phyloP scores from a whole-genome alignment of 495 filamentous ascomycete species.

The Amniculicola lignicola region DNA sequence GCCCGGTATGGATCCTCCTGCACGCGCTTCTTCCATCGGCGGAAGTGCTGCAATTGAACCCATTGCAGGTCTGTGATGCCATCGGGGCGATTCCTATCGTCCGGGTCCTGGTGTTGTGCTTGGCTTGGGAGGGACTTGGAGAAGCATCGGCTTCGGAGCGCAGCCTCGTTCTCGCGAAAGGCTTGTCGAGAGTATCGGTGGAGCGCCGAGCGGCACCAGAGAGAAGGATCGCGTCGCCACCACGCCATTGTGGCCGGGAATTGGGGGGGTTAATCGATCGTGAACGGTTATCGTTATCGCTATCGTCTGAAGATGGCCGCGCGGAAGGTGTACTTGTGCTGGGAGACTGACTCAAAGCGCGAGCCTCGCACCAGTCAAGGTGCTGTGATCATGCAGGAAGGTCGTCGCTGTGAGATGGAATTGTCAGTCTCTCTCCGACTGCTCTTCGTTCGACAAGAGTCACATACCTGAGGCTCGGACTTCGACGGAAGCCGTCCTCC shows the following conservation, averaged over 20 bases:
- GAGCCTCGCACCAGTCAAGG: not conserved
- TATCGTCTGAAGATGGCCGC: not conserved
- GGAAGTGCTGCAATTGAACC: conserved; percentile 8
- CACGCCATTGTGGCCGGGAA: conserved; percentile 2
- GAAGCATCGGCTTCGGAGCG: conserved; percentile 19
- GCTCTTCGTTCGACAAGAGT: too few species aligned
- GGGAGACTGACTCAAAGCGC: not conserved
- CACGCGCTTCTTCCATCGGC: conserved; percentile 7
- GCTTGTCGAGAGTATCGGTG: conserved; percentile 7
- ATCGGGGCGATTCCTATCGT: not conserved
- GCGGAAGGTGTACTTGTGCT: not conserved
- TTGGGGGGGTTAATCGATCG: not conserved
- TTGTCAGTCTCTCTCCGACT: too few species aligned
- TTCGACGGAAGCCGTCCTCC: too few species aligned
- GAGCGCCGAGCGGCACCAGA: conserved; percentile 10
- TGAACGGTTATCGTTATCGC: not conserved
- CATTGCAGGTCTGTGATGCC: conserved; percentile 13
- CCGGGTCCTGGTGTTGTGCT: conserved; percentile 13
- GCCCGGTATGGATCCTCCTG: conserved; percentile 15
- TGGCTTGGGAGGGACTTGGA: conserved; percentile 5
- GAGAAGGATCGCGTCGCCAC: conserved; percentile 19
- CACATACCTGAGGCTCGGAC: too few species aligned
- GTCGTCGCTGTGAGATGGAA: not conserved
- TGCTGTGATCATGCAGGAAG: not conserved
- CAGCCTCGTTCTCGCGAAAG: conserved; percentile 4